A percentile compares a stretch with the other conserved stretches of the same genome.
Evolutionary conservation across 2,329 filamentous ascomycete species (phyloP).

Genomic region (Neofusicoccum kwambonambiense): DNA sequence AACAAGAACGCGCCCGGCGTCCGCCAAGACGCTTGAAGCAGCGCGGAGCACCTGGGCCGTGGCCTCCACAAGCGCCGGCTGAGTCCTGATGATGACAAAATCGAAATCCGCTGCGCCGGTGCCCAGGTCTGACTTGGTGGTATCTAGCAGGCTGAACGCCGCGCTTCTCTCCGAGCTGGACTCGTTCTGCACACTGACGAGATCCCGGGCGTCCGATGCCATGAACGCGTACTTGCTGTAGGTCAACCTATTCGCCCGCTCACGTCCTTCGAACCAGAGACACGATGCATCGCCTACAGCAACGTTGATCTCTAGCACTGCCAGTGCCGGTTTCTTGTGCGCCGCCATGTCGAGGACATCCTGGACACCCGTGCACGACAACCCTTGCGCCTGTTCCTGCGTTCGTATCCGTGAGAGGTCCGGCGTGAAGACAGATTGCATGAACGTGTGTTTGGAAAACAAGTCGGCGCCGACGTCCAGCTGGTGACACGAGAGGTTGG

Average conservation of each 20-base stretch:
- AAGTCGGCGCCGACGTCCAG: slow-evolving; percentile 22
- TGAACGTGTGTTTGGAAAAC: slow-evolving; percentile 19
- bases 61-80: background rate
- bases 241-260: background rate
- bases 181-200: background rate
- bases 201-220: background rate
- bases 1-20: background rate
- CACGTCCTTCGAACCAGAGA: background rate
- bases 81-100: background rate
- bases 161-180: background rate
- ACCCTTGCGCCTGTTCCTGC: background rate
- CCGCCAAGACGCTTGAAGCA: background rate
- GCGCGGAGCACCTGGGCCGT: background rate
- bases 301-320: slow-evolving; percentile 36
- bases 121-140: slow-evolving; percentile 9
- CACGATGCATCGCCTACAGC: slow-evolving; percentile 20
- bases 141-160: slow-evolving; percentile 30
- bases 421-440: slow-evolving; percentile 23
- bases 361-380: slow-evolving; percentile 8
- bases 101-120: slow-evolving; percentile 14
- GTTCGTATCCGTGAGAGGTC: slow-evolving; percentile 22
- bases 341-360: slow-evolving; percentile 35
- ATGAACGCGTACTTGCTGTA: background rate
- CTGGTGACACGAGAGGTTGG: slow-evolving; percentile 23
- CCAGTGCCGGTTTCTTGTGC: slow-evolving; percentile 36